Evolutionary conservation across 306 rosid genomes (phyloP), one percentile per base, ranked within the genome.

Genomic region (Macrotyloma uniflorum): DNA sequence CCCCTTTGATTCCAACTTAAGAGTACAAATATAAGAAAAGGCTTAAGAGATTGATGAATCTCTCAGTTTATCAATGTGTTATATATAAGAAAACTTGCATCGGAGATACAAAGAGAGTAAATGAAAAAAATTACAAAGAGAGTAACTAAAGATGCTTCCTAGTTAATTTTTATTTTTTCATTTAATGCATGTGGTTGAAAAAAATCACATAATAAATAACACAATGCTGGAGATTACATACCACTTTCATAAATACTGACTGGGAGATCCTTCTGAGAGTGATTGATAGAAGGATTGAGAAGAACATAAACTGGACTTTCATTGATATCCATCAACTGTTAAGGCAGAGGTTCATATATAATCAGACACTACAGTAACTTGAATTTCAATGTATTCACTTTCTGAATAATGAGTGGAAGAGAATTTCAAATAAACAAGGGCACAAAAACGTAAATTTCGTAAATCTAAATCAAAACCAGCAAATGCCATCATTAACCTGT

Each of bases 251-350:
- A 94, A 70, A 94, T 92, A 72, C 91, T 89, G 79, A 94, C 83
- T 14, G 98, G 98, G 62, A 94, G 97, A 83, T 94, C 98, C 90
- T 89, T 94, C 68, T 94, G 97, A 74, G 97, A 93, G 70, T 89
- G 93, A 69, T 92, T 90, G 82, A 92, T 90, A 42, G 90, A 77
- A 46, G 98, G 98, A 73, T 92, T 90, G 71, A 94, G 97, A 55
- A 94, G 94, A 33, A 92, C 94, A 87, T 94, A 94, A 72, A 94
- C 97, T 20, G 97, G 98, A 83, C 93, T 94, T 85, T 92, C 97
- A 74, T 94, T 94, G 65, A 94, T 87, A 77, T 92, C 98, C 98
- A 94, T 94, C 88, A 94, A 77, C 98, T 94, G 96, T 80, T 24
- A 46, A 67, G 82, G 74, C 16, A 70, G 57, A 70, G 67, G 36